Evolutionary conservation across 2,329 filamentous ascomycete species (phyloP).

Genomic region (Claviceps paspali): DNA sequence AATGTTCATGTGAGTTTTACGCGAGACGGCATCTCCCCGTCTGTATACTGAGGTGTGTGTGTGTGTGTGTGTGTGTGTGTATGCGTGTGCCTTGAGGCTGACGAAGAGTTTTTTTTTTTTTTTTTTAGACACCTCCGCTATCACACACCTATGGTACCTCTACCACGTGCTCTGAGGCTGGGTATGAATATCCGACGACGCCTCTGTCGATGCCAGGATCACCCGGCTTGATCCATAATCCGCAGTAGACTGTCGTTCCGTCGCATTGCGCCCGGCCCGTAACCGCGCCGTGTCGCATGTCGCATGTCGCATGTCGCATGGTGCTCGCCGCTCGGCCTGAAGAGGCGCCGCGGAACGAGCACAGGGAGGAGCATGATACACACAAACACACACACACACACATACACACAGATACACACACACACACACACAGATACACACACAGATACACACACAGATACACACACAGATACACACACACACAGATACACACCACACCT

Average conservation of each 20-base stretch:
- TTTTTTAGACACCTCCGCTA: slow-evolving; percentile 70
- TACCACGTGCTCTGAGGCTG: slow-evolving; percentile 43
- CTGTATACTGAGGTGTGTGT: no score
- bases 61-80: no score
- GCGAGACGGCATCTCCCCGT: slow-evolving; percentile 25
- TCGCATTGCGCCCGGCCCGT: no score
- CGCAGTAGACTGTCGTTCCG: no score
- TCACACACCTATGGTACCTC: slow-evolving; percentile 60
- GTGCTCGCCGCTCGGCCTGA: background rate
- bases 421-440: background rate
- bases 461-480: no score
- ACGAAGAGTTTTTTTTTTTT: slow-evolving; percentile 18
- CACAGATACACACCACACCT: no score
- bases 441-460: no score
- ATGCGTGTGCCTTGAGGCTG: slow-evolving; percentile 31
- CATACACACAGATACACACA: no score
- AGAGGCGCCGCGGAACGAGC: background rate
- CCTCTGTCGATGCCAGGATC: slow-evolving; percentile 60
- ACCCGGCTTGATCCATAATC: slow-evolving; percentile 32
- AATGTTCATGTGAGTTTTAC: slow-evolving; percentile 58
- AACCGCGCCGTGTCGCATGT: background rate
- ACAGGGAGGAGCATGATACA: background rate
- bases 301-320: no score
- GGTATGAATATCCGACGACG: slow-evolving; percentile 52
- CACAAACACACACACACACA: background rate